These are phyloP conservation scores for Nicotiana attenuata DNA, from an alignment of 257 asterid genomes.

Conservation along the genomic window DNA sequence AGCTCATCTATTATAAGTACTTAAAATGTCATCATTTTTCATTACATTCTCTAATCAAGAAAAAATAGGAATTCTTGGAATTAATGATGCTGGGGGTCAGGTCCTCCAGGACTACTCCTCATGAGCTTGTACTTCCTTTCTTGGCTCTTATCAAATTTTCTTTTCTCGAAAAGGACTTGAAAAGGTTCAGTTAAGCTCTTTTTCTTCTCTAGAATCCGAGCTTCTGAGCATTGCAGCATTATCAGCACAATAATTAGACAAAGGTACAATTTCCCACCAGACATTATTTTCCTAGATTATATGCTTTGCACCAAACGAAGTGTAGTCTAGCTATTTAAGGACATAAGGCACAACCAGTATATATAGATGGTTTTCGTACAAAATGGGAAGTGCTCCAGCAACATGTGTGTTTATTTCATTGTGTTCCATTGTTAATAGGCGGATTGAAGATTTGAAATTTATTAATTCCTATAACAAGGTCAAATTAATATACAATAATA, in stretches of 20 bases:
- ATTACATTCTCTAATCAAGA: neutral
- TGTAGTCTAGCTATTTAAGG: neutral
- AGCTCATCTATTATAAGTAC: too few relatives aligned
- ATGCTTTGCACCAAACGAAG: too few relatives aligned
- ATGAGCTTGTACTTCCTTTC: neutral
- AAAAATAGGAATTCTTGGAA: neutral
- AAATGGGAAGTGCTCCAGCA: neutral
- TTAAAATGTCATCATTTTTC: neutral
- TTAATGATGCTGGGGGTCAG: conserved; percentile 12
- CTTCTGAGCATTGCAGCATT: neutral
- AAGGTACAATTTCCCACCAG: neutral
- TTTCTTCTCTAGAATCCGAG: neutral
- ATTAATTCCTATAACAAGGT: accelerated
- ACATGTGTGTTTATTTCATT: neutral
- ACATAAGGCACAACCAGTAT: neutral
- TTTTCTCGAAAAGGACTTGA: neutral
- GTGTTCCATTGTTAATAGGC: too few relatives aligned
- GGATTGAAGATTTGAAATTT: too few relatives aligned
- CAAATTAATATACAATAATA: too few relatives aligned
- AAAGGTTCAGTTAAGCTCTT: neutral
- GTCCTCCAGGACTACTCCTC: conserved; percentile 14
- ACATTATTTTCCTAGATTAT: neutral
- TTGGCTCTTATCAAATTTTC: neutral
- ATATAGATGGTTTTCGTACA: neutral
- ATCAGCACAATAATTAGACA: neutral